These are phyloP conservation scores for Malus sylvestris DNA, from an alignment of 306 rosid genomes.

Conservation along the genomic window DNA sequence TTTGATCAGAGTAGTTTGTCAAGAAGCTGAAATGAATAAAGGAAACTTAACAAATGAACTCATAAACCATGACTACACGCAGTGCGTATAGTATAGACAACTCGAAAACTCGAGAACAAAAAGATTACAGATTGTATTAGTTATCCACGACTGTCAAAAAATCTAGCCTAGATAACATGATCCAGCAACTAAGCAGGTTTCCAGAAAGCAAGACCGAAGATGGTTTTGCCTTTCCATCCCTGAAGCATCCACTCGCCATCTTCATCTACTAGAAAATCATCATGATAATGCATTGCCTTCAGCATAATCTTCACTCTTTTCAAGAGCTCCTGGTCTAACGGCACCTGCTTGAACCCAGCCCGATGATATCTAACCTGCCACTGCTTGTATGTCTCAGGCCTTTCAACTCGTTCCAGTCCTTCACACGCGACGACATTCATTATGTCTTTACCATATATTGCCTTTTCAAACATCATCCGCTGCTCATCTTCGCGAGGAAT, in stretches of 20 bases:
- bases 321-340: constrained; percentile 18
- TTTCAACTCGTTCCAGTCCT: constrained; percentile 28
- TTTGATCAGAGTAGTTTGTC: background rate
- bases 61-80: background rate
- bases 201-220: constrained; percentile 28
- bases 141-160: background rate
- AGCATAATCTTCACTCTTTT: background rate
- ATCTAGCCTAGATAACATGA: background rate
- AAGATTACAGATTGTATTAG: background rate
- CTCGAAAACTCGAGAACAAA: background rate
- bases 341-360: constrained; percentile 29
- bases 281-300: constrained; percentile 16
- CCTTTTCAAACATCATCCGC: constrained; percentile 26
- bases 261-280: constrained; percentile 26
- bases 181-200: constrained; percentile 4
- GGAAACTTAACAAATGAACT: background rate
- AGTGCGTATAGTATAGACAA: background rate
- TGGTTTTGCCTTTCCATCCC: constrained; percentile 34
- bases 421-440: constrained; percentile 28
- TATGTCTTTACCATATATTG: constrained; percentile 18
- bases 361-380: constrained; percentile 23
- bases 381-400: constrained; percentile 31
- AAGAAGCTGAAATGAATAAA: background rate
- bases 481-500: constrained; percentile 14
- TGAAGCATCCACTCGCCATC: constrained; percentile 33